A percentile compares a stretch with the other conserved stretches of the same genome.
Evolutionary conservation across 495 filamentous ascomycete genomes (phyloP).

Genomic region (Podospora tetraspora): DNA sequence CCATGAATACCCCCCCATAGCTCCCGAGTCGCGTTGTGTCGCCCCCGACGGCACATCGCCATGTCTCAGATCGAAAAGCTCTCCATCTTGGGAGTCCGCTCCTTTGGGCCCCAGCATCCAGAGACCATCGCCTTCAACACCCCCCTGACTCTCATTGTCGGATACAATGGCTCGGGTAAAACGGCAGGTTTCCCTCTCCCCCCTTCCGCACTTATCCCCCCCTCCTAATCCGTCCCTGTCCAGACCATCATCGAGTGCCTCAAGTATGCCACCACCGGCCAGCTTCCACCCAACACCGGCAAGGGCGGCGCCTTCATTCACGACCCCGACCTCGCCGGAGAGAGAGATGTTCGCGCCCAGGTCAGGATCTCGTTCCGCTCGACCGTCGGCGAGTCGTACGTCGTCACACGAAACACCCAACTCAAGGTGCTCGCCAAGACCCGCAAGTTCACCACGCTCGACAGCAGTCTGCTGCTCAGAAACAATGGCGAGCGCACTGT

Average conservation of each 20-base stretch:
- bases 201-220: constrained; percentile 29
- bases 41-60: constrained; percentile 24
- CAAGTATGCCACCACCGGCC: constrained; percentile 94
- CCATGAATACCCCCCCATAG: background rate
- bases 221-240: constrained; percentile 24
- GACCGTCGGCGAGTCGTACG: constrained; percentile 68
- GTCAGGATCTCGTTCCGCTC: constrained; percentile 83
- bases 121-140: constrained; percentile 87
- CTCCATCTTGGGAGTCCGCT: constrained; percentile 81
- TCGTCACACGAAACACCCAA: constrained; percentile 74
- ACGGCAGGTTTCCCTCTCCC: constrained; percentile 40
- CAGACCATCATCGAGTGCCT: constrained; percentile 96
- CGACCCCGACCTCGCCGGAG: constrained; percentile 84
- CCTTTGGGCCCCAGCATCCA: constrained; percentile 71
- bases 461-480: constrained; percentile 67
- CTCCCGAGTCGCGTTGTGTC: background rate
- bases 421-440: constrained; percentile 79
- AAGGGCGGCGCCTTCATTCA: constrained; percentile 94
- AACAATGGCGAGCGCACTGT: constrained; percentile 73
- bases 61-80: constrained; percentile 83
- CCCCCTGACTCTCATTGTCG: constrained; percentile 91
- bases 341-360: constrained; percentile 86
- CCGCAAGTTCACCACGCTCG: constrained; percentile 68
- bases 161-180: constrained; percentile 95
- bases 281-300: constrained; percentile 80